These are phyloP conservation scores for Colletotrichum eremochloae DNA, from an alignment of 2,329 filamentous ascomycete species.

Conservation along the genomic window DNA sequence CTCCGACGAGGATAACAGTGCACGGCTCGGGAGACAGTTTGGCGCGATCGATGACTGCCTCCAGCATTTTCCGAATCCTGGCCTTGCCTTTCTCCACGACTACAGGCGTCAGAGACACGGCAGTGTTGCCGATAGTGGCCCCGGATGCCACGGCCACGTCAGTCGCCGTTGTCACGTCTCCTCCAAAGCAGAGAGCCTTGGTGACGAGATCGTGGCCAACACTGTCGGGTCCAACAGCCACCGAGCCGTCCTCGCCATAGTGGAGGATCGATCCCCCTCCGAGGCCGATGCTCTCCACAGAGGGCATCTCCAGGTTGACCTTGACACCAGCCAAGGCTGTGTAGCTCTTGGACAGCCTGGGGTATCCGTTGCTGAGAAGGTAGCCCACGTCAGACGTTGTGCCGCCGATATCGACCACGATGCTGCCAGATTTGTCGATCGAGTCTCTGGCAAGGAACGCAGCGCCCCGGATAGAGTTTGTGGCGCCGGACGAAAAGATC, in stretches of 20 bases:
- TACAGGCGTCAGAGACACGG: neutral
- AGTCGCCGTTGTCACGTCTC: slow-evolving; percentile 44
- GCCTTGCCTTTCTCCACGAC: slow-evolving; percentile 31
- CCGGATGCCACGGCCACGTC: slow-evolving; percentile 44
- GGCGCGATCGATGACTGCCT: slow-evolving; percentile 44
- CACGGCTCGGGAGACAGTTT: slow-evolving; percentile 44
- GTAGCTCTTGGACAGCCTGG: slow-evolving; percentile 44
- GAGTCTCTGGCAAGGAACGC: slow-evolving; percentile 41
- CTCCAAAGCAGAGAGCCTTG: slow-evolving; percentile 45
- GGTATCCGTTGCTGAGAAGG: slow-evolving; percentile 45
- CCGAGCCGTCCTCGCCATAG: neutral
- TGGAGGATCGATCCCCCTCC: slow-evolving; percentile 44
- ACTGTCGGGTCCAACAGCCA: slow-evolving; percentile 46
- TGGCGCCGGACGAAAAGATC: slow-evolving; percentile 46
- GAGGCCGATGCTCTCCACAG: slow-evolving; percentile 45
- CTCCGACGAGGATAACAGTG: slow-evolving; percentile 45
- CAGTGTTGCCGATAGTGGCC: slow-evolving; percentile 14
- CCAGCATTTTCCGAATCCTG: slow-evolving; percentile 42
- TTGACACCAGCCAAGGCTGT: slow-evolving; percentile 45
- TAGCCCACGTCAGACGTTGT: slow-evolving; percentile 46
- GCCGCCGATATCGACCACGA: slow-evolving; percentile 46
- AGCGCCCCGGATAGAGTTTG: slow-evolving; percentile 46
- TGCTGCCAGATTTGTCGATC: slow-evolving; percentile 33
- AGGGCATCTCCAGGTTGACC: slow-evolving; percentile 46
- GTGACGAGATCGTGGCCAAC: slow-evolving; percentile 45